Evolutionary conservation across 139 green algal genomes (phyloP).

Genomic region (Chlorella sp.): DNA sequence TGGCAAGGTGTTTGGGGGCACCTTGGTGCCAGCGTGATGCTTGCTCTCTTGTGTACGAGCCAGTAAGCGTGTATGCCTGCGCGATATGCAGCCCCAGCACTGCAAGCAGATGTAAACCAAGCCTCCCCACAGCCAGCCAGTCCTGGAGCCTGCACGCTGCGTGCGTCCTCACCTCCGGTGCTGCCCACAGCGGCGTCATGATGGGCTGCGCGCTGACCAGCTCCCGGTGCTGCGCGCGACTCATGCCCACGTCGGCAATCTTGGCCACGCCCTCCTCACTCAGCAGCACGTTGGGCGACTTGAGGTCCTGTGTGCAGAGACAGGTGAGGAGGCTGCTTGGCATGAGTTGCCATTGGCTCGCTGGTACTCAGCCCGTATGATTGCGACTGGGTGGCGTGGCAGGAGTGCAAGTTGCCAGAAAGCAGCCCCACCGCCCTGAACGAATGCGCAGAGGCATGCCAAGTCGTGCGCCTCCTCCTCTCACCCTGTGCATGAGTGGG

Average conservation of each 20-base stretch:
- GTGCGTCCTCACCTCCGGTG: conserved; percentile 58
- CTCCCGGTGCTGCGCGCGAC: conserved; percentile 41
- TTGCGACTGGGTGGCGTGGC: too few relatives aligned
- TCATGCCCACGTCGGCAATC: conserved; percentile 71
- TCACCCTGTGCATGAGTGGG: conserved; percentile 24
- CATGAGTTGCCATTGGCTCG: not conserved
- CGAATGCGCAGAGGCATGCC: too few relatives aligned
- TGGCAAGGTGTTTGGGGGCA: not conserved
- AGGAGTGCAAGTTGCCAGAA: too few relatives aligned
- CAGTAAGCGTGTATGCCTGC: too few relatives aligned
- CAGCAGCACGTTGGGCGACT: conserved; percentile 64
- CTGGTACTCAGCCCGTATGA: too few relatives aligned
- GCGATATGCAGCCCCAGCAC: too few relatives aligned
- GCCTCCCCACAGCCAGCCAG: too few relatives aligned
- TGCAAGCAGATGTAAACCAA: too few relatives aligned
- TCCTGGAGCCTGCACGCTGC: too few relatives aligned
- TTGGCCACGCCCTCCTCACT: conserved; percentile 65
- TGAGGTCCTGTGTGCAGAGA: conserved; percentile 37
- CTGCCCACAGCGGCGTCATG: conserved; percentile 70
- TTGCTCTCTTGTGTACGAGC: too few relatives aligned
- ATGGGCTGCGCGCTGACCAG: conserved; percentile 60
- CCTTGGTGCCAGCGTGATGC: not conserved
- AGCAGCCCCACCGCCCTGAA: too few relatives aligned
- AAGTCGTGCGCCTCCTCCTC: too few relatives aligned
- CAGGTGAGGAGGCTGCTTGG: not conserved